Conservation (phyloP, 306 rosid species). For the Sindora glabra region DNA sequence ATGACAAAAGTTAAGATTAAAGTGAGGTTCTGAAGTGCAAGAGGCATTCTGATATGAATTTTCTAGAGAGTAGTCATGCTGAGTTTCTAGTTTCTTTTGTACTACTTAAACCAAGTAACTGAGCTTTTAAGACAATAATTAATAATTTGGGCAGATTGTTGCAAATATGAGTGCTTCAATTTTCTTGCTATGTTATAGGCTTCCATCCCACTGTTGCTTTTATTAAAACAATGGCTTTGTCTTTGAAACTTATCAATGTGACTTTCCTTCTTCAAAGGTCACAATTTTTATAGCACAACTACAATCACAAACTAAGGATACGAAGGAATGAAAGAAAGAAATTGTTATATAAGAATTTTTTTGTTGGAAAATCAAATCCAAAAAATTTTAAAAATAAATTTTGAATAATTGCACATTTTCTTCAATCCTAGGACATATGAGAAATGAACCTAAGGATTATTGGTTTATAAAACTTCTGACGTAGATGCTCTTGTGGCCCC, state of each 20-base stretch:
- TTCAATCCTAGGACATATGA: not conserved
- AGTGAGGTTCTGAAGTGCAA: not conserved
- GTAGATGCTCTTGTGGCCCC: not conserved
- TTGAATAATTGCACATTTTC: not conserved
- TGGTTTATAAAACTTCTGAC: too few relatives aligned
- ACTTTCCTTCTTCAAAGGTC: too few relatives aligned
- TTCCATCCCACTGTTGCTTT: too few relatives aligned
- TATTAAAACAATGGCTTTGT: not conserved
- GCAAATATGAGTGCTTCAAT: too few relatives aligned
- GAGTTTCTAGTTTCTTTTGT: not conserved
- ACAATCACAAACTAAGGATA: not conserved
- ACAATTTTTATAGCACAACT: not conserved
- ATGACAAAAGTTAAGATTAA: not conserved
- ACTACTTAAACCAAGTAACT: not conserved
- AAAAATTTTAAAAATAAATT: too few relatives aligned
- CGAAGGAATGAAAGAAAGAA: too few relatives aligned
- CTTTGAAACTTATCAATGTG: too few relatives aligned
- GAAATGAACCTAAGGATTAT: not conserved
- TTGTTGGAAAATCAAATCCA: not conserved
- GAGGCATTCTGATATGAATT: not conserved
- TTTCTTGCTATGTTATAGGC: too few relatives aligned
- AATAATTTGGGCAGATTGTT: too few relatives aligned
- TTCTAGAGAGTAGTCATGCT: not conserved
- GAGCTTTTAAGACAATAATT: not conserved
- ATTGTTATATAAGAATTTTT: not conserved